Evolutionary conservation across 139 green algal genomes (phyloP), one percentile per base, ranked within the genome.

Genomic region (Chlorella sp.): DNA sequence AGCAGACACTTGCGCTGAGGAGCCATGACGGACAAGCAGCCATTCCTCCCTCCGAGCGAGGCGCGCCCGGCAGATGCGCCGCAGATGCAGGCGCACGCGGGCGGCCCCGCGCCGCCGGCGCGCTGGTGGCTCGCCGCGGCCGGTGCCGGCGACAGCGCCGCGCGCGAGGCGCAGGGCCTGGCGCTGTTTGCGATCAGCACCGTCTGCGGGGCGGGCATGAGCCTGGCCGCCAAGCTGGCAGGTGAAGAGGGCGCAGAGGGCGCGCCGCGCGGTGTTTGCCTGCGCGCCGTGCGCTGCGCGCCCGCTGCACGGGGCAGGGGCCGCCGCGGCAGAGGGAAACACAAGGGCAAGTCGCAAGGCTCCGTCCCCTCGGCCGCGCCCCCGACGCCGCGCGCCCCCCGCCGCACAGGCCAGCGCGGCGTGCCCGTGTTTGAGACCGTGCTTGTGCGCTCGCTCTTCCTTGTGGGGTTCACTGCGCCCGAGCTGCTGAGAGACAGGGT

Each of bases 361-460:
- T 62, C 17, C 51, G 6, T 65, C 29, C 19, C 41, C 12, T 15
- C 61, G 12, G 48, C 11, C 36, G 8, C 15, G 38, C 29, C 61
- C 50, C 8, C 29, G 12, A 40, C 29, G 11, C 53, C 53, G 41
- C n/a, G 23, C 8, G 8, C n/a, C 12, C 7, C 58, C 58, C 58
- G 8, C 31, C n/a, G 6, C 31, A 64, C 35, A 15, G 33, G 5
- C 33, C 61, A 50, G 17, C 29, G 36, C 15, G 41, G 72, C 5
- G 41, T 78, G 27, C 60, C 72, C 8, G 72, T 79, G 15, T 73
- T 79, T 58, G 61, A 79, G 48, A 59, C 73, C 11, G 55, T 79
- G 14, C 61, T 79, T 35, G 48, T 72, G 14, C 58, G 73, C 29
- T 60, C 46, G 8, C 66, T 79, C 46, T 56, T 60, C n/a, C 48